Evolutionary conservation across 129 eudicot genomes (phyloP).

Genomic region (Lonicera japonica): DNA sequence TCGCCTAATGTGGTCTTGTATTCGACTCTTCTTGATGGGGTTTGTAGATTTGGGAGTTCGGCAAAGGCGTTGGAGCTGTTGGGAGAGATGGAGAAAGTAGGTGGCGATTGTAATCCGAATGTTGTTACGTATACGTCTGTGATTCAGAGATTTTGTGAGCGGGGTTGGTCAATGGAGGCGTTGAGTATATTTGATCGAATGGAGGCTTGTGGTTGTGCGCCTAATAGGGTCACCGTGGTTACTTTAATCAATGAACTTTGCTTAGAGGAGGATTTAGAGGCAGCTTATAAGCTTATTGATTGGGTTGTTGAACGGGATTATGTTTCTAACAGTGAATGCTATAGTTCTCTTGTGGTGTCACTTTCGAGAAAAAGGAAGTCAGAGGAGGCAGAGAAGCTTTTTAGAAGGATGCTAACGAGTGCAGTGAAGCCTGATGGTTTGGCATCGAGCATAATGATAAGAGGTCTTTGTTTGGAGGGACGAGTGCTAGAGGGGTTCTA

Average conservation of each 20-base stretch:
- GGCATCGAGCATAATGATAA: slow-evolving; percentile 52
- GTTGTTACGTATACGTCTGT: slow-evolving; percentile 60
- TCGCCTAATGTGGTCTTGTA: slow-evolving; percentile 53
- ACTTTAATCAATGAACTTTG: slow-evolving; percentile 61
- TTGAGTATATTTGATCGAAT: slow-evolving; percentile 59
- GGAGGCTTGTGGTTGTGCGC: slow-evolving; percentile 45
- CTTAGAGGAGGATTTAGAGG: slow-evolving; percentile 42
- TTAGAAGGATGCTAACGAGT: slow-evolving; percentile 56
- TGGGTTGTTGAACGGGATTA: slow-evolving; percentile 24
- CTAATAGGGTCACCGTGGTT: slow-evolving; percentile 48
- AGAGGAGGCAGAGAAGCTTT: slow-evolving; percentile 56
- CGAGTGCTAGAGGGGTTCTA: slow-evolving; percentile 47
- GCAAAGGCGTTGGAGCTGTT: slow-evolving; percentile 61
- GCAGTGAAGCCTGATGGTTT: slow-evolving; percentile 61
- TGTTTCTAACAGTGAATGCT: slow-evolving; percentile 44
- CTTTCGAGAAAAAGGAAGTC: slow-evolving; percentile 34
- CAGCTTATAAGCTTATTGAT: slow-evolving; percentile 59
- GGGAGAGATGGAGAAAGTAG: slow-evolving; percentile 59
- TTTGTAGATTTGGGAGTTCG: slow-evolving; percentile 52
- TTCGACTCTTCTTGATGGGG: slow-evolving; percentile 63
- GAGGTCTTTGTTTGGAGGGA: slow-evolving; percentile 36
- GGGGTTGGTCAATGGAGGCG: slow-evolving; percentile 43
- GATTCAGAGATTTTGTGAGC: slow-evolving; percentile 54
- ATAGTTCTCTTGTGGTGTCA: slow-evolving; percentile 61
- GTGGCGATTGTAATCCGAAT: slow-evolving; percentile 53